phyloP scores from a whole-genome alignment of 2,329 filamentous ascomycete genomes.

The Monosporascus sp. region DNA sequence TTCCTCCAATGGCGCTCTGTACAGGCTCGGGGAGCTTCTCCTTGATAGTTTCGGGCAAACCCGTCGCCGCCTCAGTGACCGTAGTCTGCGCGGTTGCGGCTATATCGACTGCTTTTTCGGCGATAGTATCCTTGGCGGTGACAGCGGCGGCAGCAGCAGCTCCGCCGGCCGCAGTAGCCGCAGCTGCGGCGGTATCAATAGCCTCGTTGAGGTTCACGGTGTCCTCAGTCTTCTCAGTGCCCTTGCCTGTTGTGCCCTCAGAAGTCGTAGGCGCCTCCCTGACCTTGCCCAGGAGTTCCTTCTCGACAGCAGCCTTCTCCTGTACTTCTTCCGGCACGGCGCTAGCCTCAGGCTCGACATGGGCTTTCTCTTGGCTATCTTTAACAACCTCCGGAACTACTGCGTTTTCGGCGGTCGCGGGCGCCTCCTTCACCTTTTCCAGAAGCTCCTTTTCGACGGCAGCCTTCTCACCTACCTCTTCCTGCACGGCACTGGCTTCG shows the following conservation, averaged over 20 bases:
- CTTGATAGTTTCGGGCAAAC: conserved; percentile 51
- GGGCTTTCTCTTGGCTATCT: conserved; percentile 66
- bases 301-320: conserved; percentile 68
- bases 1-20: conserved; percentile 41
- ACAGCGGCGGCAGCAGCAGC: conserved; percentile 31
- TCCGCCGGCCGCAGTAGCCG: conserved; percentile 35
- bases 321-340: conserved; percentile 59
- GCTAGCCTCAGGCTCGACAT: conserved; percentile 62
- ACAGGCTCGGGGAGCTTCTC: conserved; percentile 45
- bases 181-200: conserved; percentile 37
- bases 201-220: conserved; percentile 37
- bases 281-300: conserved; percentile 65
- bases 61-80: conserved; percentile 30
- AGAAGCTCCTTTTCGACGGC: conserved; percentile 67
- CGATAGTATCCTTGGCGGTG: conserved; percentile 35
- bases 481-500: conserved; percentile 63
- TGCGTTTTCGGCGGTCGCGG: conserved; percentile 11
- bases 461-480: conserved; percentile 67
- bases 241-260: conserved; percentile 48
- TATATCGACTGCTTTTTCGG: conserved; percentile 36
- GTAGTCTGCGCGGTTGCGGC: conserved; percentile 24
- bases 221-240: conserved; percentile 48
- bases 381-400: conserved; percentile 57
- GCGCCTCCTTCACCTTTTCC: conserved; percentile 58
- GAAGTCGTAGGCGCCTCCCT: conserved; percentile 54